Base-by-base conservation (phyloP, 805 yeast genomes). In the Saturnispora saitoi region DNA sequence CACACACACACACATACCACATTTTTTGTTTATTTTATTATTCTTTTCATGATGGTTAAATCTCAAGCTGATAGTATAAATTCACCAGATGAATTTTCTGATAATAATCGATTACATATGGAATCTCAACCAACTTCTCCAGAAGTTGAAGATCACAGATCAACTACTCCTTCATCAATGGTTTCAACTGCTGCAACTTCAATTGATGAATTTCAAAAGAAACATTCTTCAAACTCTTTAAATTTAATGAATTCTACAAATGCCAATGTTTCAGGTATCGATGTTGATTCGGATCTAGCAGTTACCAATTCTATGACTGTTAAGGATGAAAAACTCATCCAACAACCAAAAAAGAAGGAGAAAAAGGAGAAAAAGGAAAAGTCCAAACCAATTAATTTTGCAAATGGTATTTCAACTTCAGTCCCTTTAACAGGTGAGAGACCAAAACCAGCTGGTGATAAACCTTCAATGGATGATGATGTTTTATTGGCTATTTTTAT, bases 371-470 rank as follows among this genome's bases (percentile, higher is more conserved):
- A 55, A 47, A 57, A 54, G 51, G 65, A 58, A 45, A 62, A 59
- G 53, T 53, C 60, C 7, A 57, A 59, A 3, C 58, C 57, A 19
- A 75, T 74, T 24, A 78, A 80, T 24, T 73, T 77, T 47, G 85
- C 85, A 2, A 79, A 85, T 36, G 86, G 88, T 43, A 81, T 85
- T 34, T 81, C 90, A 12, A 83, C 89, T 41, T 77, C 85, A 2
- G 83, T 85, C 49, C 93, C 93, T 1, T 86, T 85, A 6, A 82
- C 90, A 12, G 91, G 91, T 32, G 81, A 77, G 53, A 68, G 83
- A 54, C 89, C 90, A 42, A 69, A 69, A 54, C 95, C 95, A 2
- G 73, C 72, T n/a, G 80, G 80, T 54, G 80, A 80, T 55, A 69
- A 75, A 51, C 70, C 86, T 22, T 70, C 84, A 48, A 49, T 56